A percentile compares a stretch with the other conserved stretches of the same genome.
Conservation (phyloP, 306 rosid genomes). For the Sophora flavescens region DNA sequence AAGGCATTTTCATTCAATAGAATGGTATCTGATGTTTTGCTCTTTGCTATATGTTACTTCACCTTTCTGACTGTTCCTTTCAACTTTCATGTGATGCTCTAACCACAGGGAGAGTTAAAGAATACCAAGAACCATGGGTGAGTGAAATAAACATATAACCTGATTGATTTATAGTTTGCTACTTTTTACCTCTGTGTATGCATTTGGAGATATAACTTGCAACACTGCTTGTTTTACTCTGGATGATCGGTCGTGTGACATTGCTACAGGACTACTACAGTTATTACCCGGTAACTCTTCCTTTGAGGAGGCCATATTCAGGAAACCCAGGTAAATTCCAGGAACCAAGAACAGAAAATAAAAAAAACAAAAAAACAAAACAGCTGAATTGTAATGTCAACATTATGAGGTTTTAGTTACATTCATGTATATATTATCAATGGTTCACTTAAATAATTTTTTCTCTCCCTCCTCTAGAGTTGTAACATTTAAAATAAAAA, state of each 20-base stretch:
- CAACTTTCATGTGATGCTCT: conserved; percentile 45
- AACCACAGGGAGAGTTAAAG: conserved; percentile 57
- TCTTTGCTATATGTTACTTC: conserved; percentile 36
- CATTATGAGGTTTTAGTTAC: conserved; percentile 21
- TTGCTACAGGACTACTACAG: conserved; percentile 70
- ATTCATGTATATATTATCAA: conserved; percentile 4
- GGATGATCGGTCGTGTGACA: conserved; percentile 45
- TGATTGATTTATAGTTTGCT: conserved; percentile 23
- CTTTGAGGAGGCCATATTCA: conserved; percentile 79
- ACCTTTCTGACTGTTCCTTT: conserved; percentile 14
- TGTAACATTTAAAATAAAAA: conserved; percentile 24
- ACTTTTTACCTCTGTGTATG: not conserved
- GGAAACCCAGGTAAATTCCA: conserved; percentile 81
- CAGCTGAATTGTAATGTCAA: conserved; percentile 15
- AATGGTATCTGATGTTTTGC: conserved; percentile 12
- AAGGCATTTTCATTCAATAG: conserved; percentile 36
- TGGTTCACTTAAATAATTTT: not conserved
- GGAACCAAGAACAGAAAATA: not conserved
- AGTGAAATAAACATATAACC: conserved; percentile 42
- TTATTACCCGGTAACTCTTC: conserved; percentile 75
- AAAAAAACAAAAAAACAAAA: too few relatives aligned
- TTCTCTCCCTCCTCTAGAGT: too few relatives aligned
- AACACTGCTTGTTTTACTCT: conserved; percentile 33
- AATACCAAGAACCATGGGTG: conserved; percentile 86
- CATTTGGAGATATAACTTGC: conserved; percentile 33